A percentile compares a stretch with the other conserved stretches of the same genome.
Evolutionary conservation across 2,329 filamentous ascomycete species (phyloP).

Genomic region (Monilinia vaccinii-corymbosi): DNA sequence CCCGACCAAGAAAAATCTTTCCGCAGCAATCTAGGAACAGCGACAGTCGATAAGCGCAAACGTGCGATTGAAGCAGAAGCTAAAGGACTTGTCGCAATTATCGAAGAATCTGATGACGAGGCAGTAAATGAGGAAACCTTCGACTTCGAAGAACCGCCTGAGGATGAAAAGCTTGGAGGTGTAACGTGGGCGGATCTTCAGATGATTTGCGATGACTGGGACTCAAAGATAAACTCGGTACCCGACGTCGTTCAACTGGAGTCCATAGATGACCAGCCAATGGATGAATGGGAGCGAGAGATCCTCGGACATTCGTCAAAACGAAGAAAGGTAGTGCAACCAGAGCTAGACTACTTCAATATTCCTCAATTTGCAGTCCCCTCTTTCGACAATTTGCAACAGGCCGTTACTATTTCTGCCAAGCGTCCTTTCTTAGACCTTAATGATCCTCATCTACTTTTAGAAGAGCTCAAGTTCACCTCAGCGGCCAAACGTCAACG

Average conservation of each 20-base stretch:
- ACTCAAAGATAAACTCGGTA: slow-evolving; percentile 44
- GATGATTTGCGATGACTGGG: slow-evolving; percentile 82
- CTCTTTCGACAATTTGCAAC: slow-evolving; percentile 72
- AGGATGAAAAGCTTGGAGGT: slow-evolving; percentile 59
- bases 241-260: slow-evolving; percentile 24
- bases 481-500: slow-evolving; percentile 48
- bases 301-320: slow-evolving; percentile 46
- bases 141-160: slow-evolving; percentile 42
- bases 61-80: slow-evolving; percentile 44
- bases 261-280: slow-evolving; percentile 33
- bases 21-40: slow-evolving; percentile 54
- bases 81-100: slow-evolving; percentile 38
- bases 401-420: slow-evolving; percentile 60
- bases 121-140: slow-evolving; percentile 39
- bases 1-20: slow-evolving; percentile 82
- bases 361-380: slow-evolving; percentile 54
- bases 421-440: slow-evolving; percentile 77
- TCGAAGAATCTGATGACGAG: slow-evolving; percentile 34
- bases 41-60: slow-evolving; percentile 43
- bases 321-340: slow-evolving; percentile 51
- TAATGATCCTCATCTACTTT: slow-evolving; percentile 77
- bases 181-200: slow-evolving; percentile 73
- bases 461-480: slow-evolving; percentile 66
- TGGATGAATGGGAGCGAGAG: slow-evolving; percentile 56
- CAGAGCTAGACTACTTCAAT: slow-evolving; percentile 46